Base-by-base conservation (phyloP, 805 yeast genomes). In the Geotrichum ghanense region DNA sequence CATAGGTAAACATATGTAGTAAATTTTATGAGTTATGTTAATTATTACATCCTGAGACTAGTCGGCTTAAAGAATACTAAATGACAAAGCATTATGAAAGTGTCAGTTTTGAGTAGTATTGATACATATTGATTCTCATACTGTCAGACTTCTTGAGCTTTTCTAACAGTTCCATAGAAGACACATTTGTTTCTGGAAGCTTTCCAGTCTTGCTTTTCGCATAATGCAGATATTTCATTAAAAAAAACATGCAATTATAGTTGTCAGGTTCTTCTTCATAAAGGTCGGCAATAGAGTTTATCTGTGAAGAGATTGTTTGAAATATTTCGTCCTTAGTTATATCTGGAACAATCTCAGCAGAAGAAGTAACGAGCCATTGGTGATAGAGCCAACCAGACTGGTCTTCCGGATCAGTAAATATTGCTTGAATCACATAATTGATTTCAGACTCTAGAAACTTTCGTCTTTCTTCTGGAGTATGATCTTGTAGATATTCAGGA, bases 391-490 rank as follows among this genome's bases (percentile, higher is more conserved):
- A 92, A 0, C 86, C 83, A 0, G 96, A 84, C 41, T 94, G 89
- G 59, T 92, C 98, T 45, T 85, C 90, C 0, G 95, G 89, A 60
- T 92, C 97, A 53, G 95, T 86, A 58, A 80, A 86, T 65, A 87
- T 77, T 0, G 97, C 98, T 23, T 85, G 81, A 49, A 79, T 81
- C 31, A 88, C 71, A 53, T 83, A 71, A 2, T 72, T 73, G 39
- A 88, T 63, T 61, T 92, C 98, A 17, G 68, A 64, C 0, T 50
- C 48, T 3, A 86, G 59, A 44, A 79, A 69, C 0, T 54, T 50
- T 22, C 55, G 41, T 7, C 70, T 63, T 10, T 58, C 53, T 4
- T 54, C 53, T 46, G 72, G 24, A 17, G 22, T 42, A 47, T 46
- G 21, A 48, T 27, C n/a, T 25, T 41, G 26, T 47, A 35, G 17